Conservation (phyloP, 1,284 basidiomycete genomes). For the Ganoderma multipileum region DNA sequence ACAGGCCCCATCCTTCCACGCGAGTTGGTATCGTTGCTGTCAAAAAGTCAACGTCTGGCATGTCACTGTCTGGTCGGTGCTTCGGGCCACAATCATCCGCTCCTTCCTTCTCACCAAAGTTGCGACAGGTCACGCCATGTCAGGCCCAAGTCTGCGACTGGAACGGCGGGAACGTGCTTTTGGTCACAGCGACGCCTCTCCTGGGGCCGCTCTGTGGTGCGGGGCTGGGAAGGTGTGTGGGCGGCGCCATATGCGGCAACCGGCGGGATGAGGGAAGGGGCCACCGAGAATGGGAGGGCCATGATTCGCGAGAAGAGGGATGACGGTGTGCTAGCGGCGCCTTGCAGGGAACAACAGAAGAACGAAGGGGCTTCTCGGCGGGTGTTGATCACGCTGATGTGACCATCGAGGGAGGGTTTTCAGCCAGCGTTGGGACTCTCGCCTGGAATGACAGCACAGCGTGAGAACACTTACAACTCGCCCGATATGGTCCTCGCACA, state of each 20-base stretch:
- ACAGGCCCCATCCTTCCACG: slow-evolving; percentile 21
- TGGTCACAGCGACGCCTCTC: neutral
- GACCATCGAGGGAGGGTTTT: slow-evolving; percentile 29
- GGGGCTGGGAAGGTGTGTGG: neutral
- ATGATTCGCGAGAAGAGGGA: slow-evolving; percentile 17
- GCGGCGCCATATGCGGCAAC: neutral
- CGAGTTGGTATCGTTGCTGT: slow-evolving; percentile 28
- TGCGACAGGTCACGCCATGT: slow-evolving; percentile 25
- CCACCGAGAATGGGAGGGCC: neutral
- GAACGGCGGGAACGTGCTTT: neutral
- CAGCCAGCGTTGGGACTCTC: slow-evolving; percentile 10
- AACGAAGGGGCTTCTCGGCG: slow-evolving; percentile 12
- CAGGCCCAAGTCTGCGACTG: neutral
- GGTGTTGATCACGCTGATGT: slow-evolving; percentile 31
- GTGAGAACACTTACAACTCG: slow-evolving; percentile 29
- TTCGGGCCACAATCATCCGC: slow-evolving; percentile 21
- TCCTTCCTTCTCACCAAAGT: slow-evolving; percentile 26
- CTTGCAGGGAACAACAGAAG: slow-evolving; percentile 13
- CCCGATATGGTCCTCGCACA: slow-evolving; percentile 28
- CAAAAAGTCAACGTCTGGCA: slow-evolving; percentile 23
- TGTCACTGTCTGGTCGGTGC: slow-evolving; percentile 21
- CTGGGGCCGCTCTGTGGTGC: neutral
- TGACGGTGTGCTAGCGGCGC: slow-evolving; percentile 17
- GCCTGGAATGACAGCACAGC: slow-evolving; percentile 24
- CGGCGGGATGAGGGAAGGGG: neutral